Evolutionary conservation across 2,329 filamentous ascomycete species (phyloP), one percentile per base, ranked within the genome.

Genomic region (Cordyceps cateniannulata): DNA sequence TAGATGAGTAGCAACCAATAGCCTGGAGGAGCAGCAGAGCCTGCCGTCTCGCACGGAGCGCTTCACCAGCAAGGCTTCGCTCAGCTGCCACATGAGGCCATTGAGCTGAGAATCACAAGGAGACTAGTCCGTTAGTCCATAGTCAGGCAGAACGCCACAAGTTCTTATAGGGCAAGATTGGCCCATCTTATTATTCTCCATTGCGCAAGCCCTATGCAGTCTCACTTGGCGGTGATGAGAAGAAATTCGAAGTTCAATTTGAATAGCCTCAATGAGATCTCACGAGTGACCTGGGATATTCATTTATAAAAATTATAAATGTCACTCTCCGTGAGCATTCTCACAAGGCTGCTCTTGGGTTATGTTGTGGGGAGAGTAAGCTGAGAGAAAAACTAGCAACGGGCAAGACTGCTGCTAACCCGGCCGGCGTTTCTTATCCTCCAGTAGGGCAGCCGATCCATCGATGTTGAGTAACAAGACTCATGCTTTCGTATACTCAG

Each of bases 331-430:
- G 42, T 27, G 7, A 45, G n/a, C 24, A n/a, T 38, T 25, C 9
- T 53, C 9, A 20, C 50, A 27, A 56, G 27, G 44, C 44, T 48
- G 20, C n/a, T 48, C 16, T 44, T 29, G 25, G 32, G 32, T 29
- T 22, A 4, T 18, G 9, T 14, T 32, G 55, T 49, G 55, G 45
- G 44, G 55, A 25, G 47, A 50, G 55, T 58, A 50, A 50, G 55
- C 55, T 27, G 55, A 58, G 32, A 49, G 42, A 56, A 44, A 58
- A 58, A 25, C 32, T 58, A 58, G 55, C 55, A 58, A 50, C 45
- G 18, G 22, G 35, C 16, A 58, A 49, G 55, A 50, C 22, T 20
- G 22, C 20, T 47, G 27, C 27, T 48, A 48, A 45, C 27, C 20
- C 42, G 27, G 14, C 20, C 42, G 27, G 24, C 20, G 10, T 42